These are phyloP conservation scores for Pleurotus cornucopiae DNA, from an alignment of 768 basidiomycete species.

Conservation along the genomic window DNA sequence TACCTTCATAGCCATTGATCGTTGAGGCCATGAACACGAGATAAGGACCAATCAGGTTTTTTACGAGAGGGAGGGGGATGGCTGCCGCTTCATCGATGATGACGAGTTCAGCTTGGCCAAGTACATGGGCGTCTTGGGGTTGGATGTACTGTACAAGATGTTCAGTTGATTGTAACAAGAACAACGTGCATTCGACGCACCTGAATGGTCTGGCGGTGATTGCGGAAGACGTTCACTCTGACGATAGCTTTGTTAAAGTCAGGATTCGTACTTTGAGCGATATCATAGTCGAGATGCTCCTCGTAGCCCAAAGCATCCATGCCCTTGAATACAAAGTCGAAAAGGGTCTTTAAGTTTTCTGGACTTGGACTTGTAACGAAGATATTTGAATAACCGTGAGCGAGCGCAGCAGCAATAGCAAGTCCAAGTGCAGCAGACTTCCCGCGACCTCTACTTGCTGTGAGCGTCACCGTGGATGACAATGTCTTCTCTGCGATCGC, in stretches of 20 bases:
- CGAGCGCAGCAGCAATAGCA: slow-evolving; percentile 88
- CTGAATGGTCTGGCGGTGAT: slow-evolving; percentile 95
- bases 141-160: slow-evolving; percentile 78
- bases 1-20: slow-evolving; percentile 99
- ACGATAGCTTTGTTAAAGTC: slow-evolving; percentile 96
- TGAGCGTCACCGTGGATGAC: slow-evolving; percentile 91
- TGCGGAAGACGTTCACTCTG: slow-evolving; percentile 88
- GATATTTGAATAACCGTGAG: slow-evolving; percentile 94
- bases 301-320: slow-evolving; percentile 93
- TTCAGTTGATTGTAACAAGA: not conserved
- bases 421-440: slow-evolving; percentile 97
- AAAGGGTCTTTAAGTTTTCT: slow-evolving; percentile 96
- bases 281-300: slow-evolving; percentile 97
- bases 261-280: slow-evolving; percentile 90
- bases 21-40: slow-evolving; percentile 99
- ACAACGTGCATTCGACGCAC: slow-evolving; percentile 35
- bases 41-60: slow-evolving; percentile 92
- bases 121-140: slow-evolving; percentile 95
- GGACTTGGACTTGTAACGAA: slow-evolving; percentile 98
- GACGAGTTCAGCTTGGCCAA: slow-evolving; percentile 95
- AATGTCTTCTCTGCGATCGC: slow-evolving; percentile 91
- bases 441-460: slow-evolving; percentile 91
- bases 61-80: slow-evolving; percentile 93
- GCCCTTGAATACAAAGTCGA: slow-evolving; percentile 97
- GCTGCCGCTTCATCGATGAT: slow-evolving; percentile 99